Base-by-base conservation (phyloP, 2,329 filamentous ascomycete species). In the Falciphora oryzae region DNA sequence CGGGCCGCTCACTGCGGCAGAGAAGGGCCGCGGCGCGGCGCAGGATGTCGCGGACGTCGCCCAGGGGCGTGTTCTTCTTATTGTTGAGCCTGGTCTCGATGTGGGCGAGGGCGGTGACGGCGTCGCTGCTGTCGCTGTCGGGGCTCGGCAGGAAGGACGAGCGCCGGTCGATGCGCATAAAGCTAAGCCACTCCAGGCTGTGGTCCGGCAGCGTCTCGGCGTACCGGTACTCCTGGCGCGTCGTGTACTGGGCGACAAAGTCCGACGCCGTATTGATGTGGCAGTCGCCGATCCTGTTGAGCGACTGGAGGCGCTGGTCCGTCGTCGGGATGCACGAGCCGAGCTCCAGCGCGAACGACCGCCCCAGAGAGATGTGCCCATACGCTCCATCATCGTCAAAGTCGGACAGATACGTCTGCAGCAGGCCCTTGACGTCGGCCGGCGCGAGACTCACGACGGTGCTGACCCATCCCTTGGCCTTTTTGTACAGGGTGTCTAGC, bases 201-300 rank as follows among this genome's bases (percentile, higher is more conserved):
- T 88, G 85, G 65, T 90, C 88, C 1, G 89, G 86, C 53, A 90
- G 79, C 2, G 87, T 85, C 73, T 97, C 92, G 14, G 92, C 87
- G 72, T 94, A 94, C 65, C 93, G 88, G 75, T 99, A 99, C 73
- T 97, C 93, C 74, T 99, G 96, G 53, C 95, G 90, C 31, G 93
- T 96, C 4, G 94, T 98, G 74, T 99, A 99, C 73, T 99, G 94
- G 1, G 95, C 93, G 73, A 99, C 87, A 71, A 99, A 97, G 74
- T 98, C 94, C 2, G 95, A 98, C 0, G 92, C 93, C 14, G 93
- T 93, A 74, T 98, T 97, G 74, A 97, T 89, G 67, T 86, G 86
- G 64, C 86, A 86, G 61, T 89, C 86, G 25, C 89, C 88, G 67
- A 91, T 84, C 50, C 83, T 84, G 69, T 96, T 91, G 61, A 99